phyloP scores from a whole-genome alignment of 495 filamentous ascomycete species.

The Penicillium alfredii region DNA sequence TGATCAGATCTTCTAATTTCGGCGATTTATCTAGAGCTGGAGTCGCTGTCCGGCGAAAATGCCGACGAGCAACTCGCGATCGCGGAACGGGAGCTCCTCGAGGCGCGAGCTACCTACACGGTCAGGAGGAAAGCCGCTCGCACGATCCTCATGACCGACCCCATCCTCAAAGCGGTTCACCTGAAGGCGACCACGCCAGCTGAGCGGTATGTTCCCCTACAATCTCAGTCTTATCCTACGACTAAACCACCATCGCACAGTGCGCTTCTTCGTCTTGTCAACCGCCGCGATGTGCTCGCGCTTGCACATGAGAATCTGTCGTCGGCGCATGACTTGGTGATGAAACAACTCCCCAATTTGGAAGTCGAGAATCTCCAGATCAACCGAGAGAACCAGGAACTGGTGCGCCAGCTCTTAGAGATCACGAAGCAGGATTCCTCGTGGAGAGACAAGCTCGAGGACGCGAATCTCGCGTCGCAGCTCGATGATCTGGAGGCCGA shows the following conservation, averaged over 20 bases:
- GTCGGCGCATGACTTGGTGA: constrained; percentile 40
- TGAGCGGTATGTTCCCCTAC: constrained; percentile 51
- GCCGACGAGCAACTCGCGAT: constrained; percentile 45
- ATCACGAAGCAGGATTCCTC: constrained; percentile 53
- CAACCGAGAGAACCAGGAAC: constrained; percentile 53
- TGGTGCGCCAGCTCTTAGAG: constrained; percentile 53
- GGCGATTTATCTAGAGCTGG: constrained; percentile 18
- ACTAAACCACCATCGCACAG: constrained; percentile 32
- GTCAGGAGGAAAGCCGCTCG: constrained; percentile 62
- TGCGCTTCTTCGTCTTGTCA: constrained; percentile 56
- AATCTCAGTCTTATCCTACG: constrained; percentile 1
- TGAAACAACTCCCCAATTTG: constrained; percentile 43
- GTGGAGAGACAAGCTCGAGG: constrained; percentile 45
- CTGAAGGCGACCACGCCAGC: constrained; percentile 56
- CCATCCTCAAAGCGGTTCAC: constrained; percentile 71
- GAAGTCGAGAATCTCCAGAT: constrained; percentile 51
- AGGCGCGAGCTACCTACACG: constrained; percentile 61
- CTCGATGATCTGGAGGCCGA: constrained; percentile 52
- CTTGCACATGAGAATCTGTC: constrained; percentile 53
- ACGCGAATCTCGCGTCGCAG: constrained; percentile 45
- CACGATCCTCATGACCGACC: constrained; percentile 61
- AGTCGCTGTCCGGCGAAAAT: constrained; percentile 35
- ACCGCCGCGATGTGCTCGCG: constrained; percentile 61
- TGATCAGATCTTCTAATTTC: constrained; percentile 4
- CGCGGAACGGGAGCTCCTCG: constrained; percentile 59